Conservation (phyloP, 1,284 basidiomycete genomes). For the Naganishia cerealis region DNA sequence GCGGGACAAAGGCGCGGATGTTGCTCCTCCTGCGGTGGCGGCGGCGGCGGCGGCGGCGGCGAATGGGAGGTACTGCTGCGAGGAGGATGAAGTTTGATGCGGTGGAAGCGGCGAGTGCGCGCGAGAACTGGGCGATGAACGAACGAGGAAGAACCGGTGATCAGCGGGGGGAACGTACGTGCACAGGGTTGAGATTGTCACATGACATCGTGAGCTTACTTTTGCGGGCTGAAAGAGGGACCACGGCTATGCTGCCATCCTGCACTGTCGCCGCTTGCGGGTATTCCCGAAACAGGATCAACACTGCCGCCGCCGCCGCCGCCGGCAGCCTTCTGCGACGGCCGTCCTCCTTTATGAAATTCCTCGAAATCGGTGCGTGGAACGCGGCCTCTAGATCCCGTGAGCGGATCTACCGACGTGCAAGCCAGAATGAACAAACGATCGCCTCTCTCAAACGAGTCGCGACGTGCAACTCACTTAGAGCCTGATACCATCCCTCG, state of each 20-base stretch:
- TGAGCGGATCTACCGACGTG: conserved; percentile 67
- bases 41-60: neutral
- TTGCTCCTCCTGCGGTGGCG: neutral
- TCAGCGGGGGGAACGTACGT: neutral
- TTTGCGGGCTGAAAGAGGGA: conserved; percentile 25
- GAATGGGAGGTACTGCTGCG: neutral
- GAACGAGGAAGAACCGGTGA: no score
- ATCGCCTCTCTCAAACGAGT: no score
- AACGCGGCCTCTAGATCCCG: conserved; percentile 86
- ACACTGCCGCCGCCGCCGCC: no score
- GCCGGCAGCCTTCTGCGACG: neutral
- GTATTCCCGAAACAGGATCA: neutral
- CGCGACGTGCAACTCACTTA: no score
- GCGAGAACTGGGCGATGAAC: conserved; percentile 1
- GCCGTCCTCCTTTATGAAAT: conserved; percentile 65
- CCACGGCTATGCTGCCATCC: conserved; percentile 12
- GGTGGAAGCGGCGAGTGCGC: conserved; percentile 22
- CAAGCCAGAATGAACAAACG: neutral
- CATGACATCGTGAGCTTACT: neutral
- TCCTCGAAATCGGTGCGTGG: conserved; percentile 83
- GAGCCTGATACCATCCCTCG: conserved; percentile 73
- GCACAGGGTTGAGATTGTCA: neutral
- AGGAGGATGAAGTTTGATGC: conserved; percentile 1
- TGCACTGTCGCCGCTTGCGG: conserved; percentile 5
- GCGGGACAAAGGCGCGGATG: conserved; percentile 9